A percentile compares a stretch with the other conserved stretches of the same genome.
Conservation (phyloP, 306 rosid species). For the Crotalaria pallida region DNA sequence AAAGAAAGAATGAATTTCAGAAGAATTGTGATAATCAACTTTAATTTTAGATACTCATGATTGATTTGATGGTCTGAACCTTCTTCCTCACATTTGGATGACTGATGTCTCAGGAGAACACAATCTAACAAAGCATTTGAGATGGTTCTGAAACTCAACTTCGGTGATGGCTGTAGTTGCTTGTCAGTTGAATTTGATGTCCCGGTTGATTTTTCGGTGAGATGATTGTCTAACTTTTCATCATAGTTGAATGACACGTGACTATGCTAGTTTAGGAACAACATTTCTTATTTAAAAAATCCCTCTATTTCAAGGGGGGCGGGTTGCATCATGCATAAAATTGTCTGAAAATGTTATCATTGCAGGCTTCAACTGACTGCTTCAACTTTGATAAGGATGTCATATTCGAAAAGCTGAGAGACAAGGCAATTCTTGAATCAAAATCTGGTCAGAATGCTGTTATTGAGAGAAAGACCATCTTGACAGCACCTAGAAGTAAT, state of each 20-base stretch:
- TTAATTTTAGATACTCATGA: neutral
- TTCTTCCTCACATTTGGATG: conserved; percentile 25
- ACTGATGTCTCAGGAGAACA: conserved; percentile 69
- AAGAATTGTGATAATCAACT: too few species aligned
- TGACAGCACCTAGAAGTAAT: conserved; percentile 55
- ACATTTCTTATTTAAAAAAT: neutral
- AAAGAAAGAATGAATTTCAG: too few species aligned
- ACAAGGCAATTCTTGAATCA: conserved; percentile 52
- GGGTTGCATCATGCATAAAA: neutral
- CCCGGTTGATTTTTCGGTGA: conserved; percentile 81
- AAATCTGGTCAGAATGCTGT: conserved; percentile 73
- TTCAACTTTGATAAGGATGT: conserved; percentile 52
- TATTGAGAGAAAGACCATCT: conserved; percentile 49
- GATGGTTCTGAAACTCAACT: conserved; percentile 76
- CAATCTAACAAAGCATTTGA: conserved; percentile 59
- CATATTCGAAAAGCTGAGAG: conserved; percentile 68
- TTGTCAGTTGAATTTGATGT: conserved; percentile 52
- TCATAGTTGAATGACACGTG: neutral
- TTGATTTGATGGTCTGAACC: neutral
- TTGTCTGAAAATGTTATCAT: neutral
- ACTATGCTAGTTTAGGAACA: neutral
- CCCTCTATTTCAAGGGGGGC: neutral
- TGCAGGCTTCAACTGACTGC: conserved; percentile 64
- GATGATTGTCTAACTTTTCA: conserved; percentile 11
- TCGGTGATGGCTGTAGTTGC: conserved; percentile 84